Conservation (phyloP, 805 yeast species). For the Nakazawaea laoshanensis region DNA sequence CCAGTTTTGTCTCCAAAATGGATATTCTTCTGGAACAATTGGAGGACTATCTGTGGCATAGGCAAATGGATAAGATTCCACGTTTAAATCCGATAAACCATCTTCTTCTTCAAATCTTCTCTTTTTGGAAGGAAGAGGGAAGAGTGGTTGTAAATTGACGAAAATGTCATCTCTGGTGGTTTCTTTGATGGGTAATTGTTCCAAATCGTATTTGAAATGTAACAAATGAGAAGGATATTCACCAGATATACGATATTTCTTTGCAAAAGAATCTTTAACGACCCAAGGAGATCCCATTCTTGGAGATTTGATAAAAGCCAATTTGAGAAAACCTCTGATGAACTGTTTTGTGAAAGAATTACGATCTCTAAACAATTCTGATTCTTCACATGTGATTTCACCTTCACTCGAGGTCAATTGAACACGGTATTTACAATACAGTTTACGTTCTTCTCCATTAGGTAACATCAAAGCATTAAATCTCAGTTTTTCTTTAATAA, state of each 20-base stretch:
- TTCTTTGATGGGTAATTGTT: slow-evolving; percentile 6
- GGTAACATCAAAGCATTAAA: slow-evolving; percentile 43
- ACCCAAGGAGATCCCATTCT: slow-evolving; percentile 96
- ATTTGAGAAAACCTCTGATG: slow-evolving; percentile 80
- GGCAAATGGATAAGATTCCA: slow-evolving; percentile 15
- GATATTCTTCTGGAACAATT: slow-evolving; percentile 23
- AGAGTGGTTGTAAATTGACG: slow-evolving; percentile 10
- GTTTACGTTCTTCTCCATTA: slow-evolving; percentile 25
- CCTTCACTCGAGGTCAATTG: slow-evolving; percentile 37
- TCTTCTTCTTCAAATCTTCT: slow-evolving; percentile 13
- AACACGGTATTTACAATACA: slow-evolving; percentile 64
- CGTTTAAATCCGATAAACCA: background rate
- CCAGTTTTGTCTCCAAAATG: slow-evolving; percentile 46
- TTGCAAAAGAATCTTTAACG: slow-evolving; percentile 70
- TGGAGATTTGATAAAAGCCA: slow-evolving; percentile 66
- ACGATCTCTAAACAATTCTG: slow-evolving; percentile 74
- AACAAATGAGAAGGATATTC: slow-evolving; percentile 47
- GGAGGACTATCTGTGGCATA: slow-evolving; percentile 28
- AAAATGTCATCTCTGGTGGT: slow-evolving; percentile 4
- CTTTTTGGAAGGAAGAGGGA: slow-evolving; percentile 9
- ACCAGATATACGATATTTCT: slow-evolving; percentile 54
- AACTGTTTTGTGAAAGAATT: slow-evolving; percentile 83
- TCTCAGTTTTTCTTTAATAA: slow-evolving; percentile 80
- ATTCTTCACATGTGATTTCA: slow-evolving; percentile 62
- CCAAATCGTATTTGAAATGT: slow-evolving; percentile 18